These are phyloP conservation scores for Orbilia brochopaga DNA, from an alignment of 2,329 filamentous ascomycete species.

Conservation along the genomic window DNA sequence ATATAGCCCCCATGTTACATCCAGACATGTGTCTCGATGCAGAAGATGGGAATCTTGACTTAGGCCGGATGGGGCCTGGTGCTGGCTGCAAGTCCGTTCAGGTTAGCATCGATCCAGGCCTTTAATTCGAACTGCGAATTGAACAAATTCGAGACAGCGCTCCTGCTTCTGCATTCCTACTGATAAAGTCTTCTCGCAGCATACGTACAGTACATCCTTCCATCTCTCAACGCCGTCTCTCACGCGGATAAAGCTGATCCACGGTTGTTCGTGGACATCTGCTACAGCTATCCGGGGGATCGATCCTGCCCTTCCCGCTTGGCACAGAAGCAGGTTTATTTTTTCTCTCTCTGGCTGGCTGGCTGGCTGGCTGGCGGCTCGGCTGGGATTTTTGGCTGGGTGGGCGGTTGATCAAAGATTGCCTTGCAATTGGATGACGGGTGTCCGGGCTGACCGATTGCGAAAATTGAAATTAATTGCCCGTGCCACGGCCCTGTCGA, in stretches of 20 bases:
- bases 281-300: not conserved
- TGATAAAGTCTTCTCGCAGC: not conserved
- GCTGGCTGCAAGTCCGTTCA: not conserved
- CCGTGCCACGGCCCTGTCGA: conserved; percentile 8
- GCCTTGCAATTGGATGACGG: not conserved
- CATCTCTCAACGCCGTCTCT: not conserved
- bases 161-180: not conserved
- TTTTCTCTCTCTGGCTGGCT: too few species aligned
- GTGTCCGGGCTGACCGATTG: conserved; percentile 4
- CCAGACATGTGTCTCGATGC: not conserved
- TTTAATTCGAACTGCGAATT: not conserved
- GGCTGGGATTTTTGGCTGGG: too few species aligned
- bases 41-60: not conserved
- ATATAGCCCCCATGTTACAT: not conserved
- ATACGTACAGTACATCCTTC: not conserved
- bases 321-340: too few species aligned
- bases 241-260: too few species aligned
- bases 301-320: too few species aligned
- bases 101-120: not conserved
- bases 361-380: too few species aligned
- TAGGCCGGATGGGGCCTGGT: conserved; percentile 1
- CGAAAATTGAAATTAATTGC: conserved; percentile 17
- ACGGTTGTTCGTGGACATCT: not conserved
- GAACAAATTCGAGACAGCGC: not conserved
- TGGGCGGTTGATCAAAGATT: not conserved